Percentiles rank a stretch among this genome's conserved stretches.
These are phyloP conservation scores for Emiliania huxleyi DNA, from an alignment of 78 protist genomes.

Conservation along the genomic window DNA sequence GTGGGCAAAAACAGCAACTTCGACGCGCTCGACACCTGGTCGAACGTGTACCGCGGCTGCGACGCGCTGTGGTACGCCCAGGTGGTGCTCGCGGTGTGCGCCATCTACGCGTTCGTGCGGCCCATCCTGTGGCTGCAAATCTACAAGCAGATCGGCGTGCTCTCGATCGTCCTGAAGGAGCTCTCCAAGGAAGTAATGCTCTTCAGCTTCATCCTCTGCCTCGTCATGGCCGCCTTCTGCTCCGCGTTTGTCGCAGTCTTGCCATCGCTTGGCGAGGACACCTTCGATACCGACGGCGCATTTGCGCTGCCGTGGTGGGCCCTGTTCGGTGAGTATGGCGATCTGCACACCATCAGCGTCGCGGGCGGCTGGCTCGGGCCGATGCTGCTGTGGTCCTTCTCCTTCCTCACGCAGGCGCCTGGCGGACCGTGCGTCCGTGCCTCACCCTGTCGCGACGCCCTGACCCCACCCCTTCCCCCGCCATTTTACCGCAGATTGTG, in stretches of 20 bases:
- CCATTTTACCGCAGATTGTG: too few species aligned
- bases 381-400: not conserved
- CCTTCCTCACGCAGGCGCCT: not conserved
- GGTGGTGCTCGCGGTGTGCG: not conserved
- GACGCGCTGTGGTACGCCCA: not conserved
- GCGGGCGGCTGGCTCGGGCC: not conserved
- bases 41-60: not conserved
- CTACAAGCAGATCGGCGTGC: not conserved
- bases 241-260: not conserved
- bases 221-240: not conserved
- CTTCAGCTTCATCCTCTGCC: not conserved
- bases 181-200: not conserved
- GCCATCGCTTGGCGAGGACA: not conserved
- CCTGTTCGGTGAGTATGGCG: not conserved
- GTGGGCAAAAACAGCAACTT: too few species aligned
- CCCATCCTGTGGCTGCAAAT: not conserved
- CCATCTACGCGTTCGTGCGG: not conserved
- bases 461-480: too few species aligned
- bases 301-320: not conserved
- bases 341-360: not conserved
- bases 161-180: not conserved
- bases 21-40: not conserved
- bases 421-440: too few species aligned
- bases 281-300: not conserved
- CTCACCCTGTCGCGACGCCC: too few species aligned